phyloP scores from a whole-genome alignment of 495 filamentous ascomycete species.

The Aspergillus diversus region DNA sequence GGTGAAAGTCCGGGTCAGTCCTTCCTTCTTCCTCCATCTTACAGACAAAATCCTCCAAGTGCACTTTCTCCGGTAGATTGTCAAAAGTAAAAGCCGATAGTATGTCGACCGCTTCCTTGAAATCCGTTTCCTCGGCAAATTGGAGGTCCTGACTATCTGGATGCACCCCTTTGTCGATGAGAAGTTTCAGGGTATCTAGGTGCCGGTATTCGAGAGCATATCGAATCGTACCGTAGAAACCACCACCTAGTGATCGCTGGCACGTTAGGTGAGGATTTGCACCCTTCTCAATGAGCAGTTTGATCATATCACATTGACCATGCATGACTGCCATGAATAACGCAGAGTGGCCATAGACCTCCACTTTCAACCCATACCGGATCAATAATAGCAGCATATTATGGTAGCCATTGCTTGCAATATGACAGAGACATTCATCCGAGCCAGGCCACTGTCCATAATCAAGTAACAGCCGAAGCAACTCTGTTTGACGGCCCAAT shows the following conservation, averaged over 20 bases:
- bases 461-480: slow-evolving; percentile 3
- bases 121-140: neutral
- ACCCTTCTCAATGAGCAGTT: slow-evolving; percentile 11
- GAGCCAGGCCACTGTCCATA: neutral
- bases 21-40: too few species aligned
- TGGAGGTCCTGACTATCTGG: neutral
- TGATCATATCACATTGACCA: slow-evolving; percentile 6
- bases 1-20: too few species aligned
- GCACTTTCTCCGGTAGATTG: too few species aligned
- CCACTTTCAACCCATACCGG: neutral
- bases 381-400: neutral
- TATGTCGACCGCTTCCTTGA: neutral
- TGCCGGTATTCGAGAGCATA: slow-evolving; percentile 10
- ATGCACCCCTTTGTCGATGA: neutral
- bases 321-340: slow-evolving; percentile 11
- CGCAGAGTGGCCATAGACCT: neutral
- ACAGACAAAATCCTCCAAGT: too few species aligned
- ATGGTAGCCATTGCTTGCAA: neutral
- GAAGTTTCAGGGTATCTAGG: slow-evolving; percentile 8
- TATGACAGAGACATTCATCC: slow-evolving; percentile 3
- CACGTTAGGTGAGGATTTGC: slow-evolving; percentile 2
- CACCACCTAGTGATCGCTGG: neutral
- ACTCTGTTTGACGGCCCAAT: neutral
- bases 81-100: neutral
- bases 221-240: slow-evolving; percentile 11